Base-by-base conservation (phyloP, 2,329 filamentous ascomycete genomes). In the Nemania serpens region DNA sequence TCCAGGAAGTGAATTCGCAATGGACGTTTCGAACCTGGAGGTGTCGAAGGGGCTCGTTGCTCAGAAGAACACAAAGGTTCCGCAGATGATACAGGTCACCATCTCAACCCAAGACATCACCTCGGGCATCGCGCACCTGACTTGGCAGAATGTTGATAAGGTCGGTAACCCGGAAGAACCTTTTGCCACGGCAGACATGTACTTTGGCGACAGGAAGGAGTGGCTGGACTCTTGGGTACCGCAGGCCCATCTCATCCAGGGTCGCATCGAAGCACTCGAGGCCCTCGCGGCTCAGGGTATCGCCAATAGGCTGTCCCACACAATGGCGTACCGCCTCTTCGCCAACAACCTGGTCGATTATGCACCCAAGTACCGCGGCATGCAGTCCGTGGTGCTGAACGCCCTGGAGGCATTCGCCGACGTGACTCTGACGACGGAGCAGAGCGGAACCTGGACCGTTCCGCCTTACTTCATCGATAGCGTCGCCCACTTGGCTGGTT, bases 261-360 rank as follows among this genome's bases (percentile, higher is more conserved):
- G 75, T 52, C 79, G 80, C 46, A 76, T 82, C 57, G 72, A 79
- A 6, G 73, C 72, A 47, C 75, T 82, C 2, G 70, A 77, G 55
- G 69, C 81, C 56, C 84, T 85, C 65, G 83, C 83, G 2, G 75
- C 81, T 49, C 78, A 76, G 37, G 86, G 86, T 25, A 78, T 79
- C 43, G 85, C 86, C 43, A 85, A 85, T 74, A 84, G 85, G 63
- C 80, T 89, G 53, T 80, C 83, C 60, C 81, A 83, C 42, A 83
- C 81, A 45, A 87, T 88, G 81, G 84, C 86, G 9, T 90, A 90
- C 78, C 85, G 84, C 71, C 78, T 74, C 3, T 73, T 75, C 54
- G 66, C 61, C 10, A 66, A 56, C 41, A 73, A 70, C 47, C 59
- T 79, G 15, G 77, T 78, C 18, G 70, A 78, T 48, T 79, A 78